Percentiles rank a stretch among this genome's conserved stretches.
Evolutionary conservation across 1,139 yeast species (phyloP).

Genomic region (Fermentozyma sake): DNA sequence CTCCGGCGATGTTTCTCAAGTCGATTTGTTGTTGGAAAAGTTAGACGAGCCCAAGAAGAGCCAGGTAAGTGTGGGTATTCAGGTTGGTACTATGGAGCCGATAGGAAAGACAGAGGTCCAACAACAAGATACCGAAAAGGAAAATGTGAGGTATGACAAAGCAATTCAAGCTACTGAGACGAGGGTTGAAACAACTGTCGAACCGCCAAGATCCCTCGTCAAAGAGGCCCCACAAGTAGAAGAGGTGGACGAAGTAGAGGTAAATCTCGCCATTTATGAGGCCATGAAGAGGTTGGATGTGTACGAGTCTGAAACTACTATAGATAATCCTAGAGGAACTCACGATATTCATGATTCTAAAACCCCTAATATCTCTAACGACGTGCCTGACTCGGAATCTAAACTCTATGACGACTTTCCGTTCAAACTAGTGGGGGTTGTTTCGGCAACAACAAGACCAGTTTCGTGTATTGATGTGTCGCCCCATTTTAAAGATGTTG

Average conservation of each 20-base stretch:
- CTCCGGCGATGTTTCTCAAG: slow-evolving; percentile 12
- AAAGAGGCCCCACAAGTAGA: no score
- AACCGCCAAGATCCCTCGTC: no score
- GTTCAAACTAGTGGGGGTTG: not conserved
- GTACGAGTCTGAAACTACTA: no score
- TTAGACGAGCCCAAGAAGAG: slow-evolving; percentile 10
- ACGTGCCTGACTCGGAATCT: no score
- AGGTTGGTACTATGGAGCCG: slow-evolving; percentile 15
- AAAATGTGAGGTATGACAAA: slow-evolving; percentile 24
- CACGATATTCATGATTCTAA: not conserved
- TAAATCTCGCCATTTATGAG: slow-evolving; percentile 1
- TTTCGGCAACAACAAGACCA: slow-evolving; percentile 14
- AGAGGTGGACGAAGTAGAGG: slow-evolving; percentile 2
- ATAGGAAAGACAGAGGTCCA: slow-evolving; percentile 1
- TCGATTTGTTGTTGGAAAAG: slow-evolving; percentile 19
- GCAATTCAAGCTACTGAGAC: slow-evolving; percentile 22
- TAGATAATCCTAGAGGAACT: no score
- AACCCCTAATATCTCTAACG: slow-evolving; percentile 1
- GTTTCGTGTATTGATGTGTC: slow-evolving; percentile 40
- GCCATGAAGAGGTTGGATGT: no score
- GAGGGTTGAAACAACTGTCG: not conserved
- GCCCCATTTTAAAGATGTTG: slow-evolving; percentile 34
- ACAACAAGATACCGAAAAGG: slow-evolving; percentile 10
- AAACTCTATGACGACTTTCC: slow-evolving; percentile 1
- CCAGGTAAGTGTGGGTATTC: slow-evolving; percentile 24